phyloP scores from a whole-genome alignment of 805 yeast genomes.

The Suhomyces pyralidae region DNA sequence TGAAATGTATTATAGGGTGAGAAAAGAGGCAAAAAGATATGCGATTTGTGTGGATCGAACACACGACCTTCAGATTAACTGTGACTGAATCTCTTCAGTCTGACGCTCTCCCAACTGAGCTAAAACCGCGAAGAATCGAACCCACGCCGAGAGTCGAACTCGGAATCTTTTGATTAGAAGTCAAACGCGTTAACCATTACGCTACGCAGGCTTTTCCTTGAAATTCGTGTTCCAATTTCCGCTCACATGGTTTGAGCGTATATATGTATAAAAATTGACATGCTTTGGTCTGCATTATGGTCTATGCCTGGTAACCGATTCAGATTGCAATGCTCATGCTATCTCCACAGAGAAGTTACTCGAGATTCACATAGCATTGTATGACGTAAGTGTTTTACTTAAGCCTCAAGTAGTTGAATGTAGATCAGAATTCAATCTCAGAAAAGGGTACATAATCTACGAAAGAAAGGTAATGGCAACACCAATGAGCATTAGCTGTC shows the following conservation, averaged over 20 bases:
- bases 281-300: too few species aligned
- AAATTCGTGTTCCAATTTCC: background rate
- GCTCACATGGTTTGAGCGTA: too few species aligned
- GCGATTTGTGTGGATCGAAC: constrained; percentile 83
- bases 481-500: background rate
- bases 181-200: constrained; percentile 68
- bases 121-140: constrained; percentile 25
- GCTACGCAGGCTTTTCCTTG: constrained; percentile 49
- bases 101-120: constrained; percentile 35
- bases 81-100: constrained; percentile 24
- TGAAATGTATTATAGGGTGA: background rate
- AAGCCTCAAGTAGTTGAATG: background rate
- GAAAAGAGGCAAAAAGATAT: constrained; percentile 18
- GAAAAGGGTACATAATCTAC: background rate
- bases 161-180: constrained; percentile 65
- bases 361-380: too few species aligned
- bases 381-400: background rate
- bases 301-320: background rate
- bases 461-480: background rate
- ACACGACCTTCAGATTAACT: constrained; percentile 76
- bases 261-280: too few species aligned
- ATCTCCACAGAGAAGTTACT: background rate
- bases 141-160: constrained; percentile 59
- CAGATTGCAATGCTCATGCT: background rate
- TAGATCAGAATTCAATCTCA: background rate